A percentile compares a stretch with the other conserved stretches of the same genome.
Conservation (phyloP, 1,284 basidiomycete genomes). For the Puccinia hordei region DNA sequence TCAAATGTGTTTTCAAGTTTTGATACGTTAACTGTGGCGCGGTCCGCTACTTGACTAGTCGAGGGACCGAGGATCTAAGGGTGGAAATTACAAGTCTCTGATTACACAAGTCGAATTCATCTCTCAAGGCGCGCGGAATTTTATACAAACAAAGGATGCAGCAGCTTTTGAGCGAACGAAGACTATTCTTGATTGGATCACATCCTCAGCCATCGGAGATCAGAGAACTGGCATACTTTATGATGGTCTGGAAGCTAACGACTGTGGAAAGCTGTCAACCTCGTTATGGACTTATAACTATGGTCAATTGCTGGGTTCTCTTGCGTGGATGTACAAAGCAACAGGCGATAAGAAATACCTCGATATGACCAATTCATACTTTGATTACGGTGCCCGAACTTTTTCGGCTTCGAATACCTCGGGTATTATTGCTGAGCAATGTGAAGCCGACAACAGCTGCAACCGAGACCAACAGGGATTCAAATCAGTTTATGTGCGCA, state of each 20-base stretch:
- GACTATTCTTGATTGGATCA: slow-evolving; percentile 38
- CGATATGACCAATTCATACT: not conserved
- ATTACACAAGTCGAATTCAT: slow-evolving; percentile 47
- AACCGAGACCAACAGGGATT: slow-evolving; percentile 50
- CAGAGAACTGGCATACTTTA: slow-evolving; percentile 20
- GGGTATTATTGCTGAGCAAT: slow-evolving; percentile 32
- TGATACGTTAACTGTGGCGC: too few relatives aligned
- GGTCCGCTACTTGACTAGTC: slow-evolving; percentile 6
- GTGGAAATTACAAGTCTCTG: slow-evolving; percentile 44
- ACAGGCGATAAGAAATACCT: slow-evolving; percentile 35
- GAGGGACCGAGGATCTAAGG: slow-evolving; percentile 9
- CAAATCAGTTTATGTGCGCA: slow-evolving; percentile 43
- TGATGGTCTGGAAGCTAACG: slow-evolving; percentile 36
- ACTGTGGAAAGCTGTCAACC: slow-evolving; percentile 27
- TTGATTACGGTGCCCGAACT: not conserved
- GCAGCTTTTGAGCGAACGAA: slow-evolving; percentile 33
- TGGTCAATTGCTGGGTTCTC: slow-evolving; percentile 12
- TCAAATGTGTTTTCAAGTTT: not conserved
- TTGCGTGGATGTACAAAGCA: slow-evolving; percentile 44
- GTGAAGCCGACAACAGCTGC: slow-evolving; percentile 30
- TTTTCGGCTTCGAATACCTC: slow-evolving; percentile 20
- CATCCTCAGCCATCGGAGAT: slow-evolving; percentile 40
- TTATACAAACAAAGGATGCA: slow-evolving; percentile 12
- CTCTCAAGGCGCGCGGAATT: slow-evolving; percentile 32
- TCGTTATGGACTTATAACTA: slow-evolving; percentile 48